phyloP scores from a whole-genome alignment of 2,329 filamentous ascomycete genomes.

The Ophiostoma himal-ulmi region DNA sequence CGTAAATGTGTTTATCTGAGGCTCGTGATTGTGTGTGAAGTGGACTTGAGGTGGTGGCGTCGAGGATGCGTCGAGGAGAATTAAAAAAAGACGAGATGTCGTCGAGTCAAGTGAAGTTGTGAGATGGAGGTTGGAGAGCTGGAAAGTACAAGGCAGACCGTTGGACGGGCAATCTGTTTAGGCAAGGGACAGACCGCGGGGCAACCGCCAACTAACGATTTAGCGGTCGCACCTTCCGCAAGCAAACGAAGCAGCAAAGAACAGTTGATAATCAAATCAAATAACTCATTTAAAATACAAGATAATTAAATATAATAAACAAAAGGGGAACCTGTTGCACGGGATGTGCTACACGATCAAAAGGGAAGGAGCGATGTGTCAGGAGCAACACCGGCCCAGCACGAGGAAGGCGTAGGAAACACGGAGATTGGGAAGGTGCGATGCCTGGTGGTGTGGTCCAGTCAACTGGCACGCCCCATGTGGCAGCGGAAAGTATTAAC shows the following conservation, averaged over 20 bases:
- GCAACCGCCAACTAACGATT: constrained; percentile 21
- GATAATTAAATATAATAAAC: neutral
- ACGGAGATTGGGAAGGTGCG: neutral
- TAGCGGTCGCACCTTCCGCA: constrained; percentile 12
- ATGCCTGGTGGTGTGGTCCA: neutral
- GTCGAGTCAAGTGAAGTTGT: neutral
- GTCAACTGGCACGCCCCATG: constrained; percentile 3
- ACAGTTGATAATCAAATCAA: neutral
- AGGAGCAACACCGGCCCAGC: constrained; percentile 7
- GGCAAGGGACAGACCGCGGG: constrained; percentile 15
- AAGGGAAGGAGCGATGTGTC: constrained; percentile 17
- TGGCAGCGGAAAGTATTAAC: neutral
- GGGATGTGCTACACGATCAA: constrained; percentile 20
- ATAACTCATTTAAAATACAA: neutral
- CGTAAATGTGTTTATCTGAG: neutral
- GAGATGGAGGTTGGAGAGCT: neutral
- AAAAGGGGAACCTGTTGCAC: constrained; percentile 17
- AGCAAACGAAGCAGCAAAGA: constrained; percentile 3
- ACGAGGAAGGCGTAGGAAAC: constrained; percentile 4
- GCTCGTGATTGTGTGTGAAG: neutral
- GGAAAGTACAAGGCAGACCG: constrained; percentile 4
- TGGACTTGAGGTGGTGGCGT: neutral
- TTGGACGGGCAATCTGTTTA: constrained; percentile 18
- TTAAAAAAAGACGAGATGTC: neutral
- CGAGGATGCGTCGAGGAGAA: neutral